Percentiles rank a stretch among this genome's conserved stretches.
Evolutionary conservation across 2,329 filamentous ascomycete species (phyloP).

Genomic region (Microsporum audouinii): DNA sequence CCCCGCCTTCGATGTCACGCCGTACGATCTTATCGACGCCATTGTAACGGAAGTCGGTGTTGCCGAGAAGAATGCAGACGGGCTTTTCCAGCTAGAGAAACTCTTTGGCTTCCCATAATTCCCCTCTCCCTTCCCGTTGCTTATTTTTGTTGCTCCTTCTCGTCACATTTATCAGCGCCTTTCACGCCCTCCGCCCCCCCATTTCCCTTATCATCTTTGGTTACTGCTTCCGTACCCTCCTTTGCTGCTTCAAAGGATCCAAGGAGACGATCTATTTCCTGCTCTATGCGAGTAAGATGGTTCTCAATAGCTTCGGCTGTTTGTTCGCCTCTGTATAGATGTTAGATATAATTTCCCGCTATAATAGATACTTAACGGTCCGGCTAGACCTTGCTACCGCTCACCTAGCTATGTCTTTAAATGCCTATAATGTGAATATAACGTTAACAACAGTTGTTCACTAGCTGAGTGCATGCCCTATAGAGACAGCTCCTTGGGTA

Average conservation of each 20-base stretch:
- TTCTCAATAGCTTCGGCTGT: constrained; percentile 45
- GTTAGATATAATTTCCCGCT: neutral
- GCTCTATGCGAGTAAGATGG: constrained; percentile 44
- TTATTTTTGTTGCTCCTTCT: neutral
- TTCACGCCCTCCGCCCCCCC: constrained; percentile 1
- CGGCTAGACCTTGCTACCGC: neutral
- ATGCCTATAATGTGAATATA: constrained; percentile 17
- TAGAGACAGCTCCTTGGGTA: neutral
- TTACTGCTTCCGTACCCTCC: constrained; percentile 6
- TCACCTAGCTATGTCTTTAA: constrained; percentile 24
- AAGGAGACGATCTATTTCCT: constrained; percentile 37
- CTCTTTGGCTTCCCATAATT: constrained; percentile 8
- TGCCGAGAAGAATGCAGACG: constrained; percentile 61
- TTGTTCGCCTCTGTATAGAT: constrained; percentile 38
- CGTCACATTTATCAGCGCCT: neutral
- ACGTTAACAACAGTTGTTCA: neutral
- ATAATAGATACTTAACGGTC: neutral
- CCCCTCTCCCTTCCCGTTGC: constrained; percentile 1
- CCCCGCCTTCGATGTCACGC: constrained; percentile 91
- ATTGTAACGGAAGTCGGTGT: constrained; percentile 89
- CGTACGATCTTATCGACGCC: constrained; percentile 75
- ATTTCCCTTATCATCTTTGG: constrained; percentile 6
- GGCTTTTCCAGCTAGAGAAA: constrained; percentile 50
- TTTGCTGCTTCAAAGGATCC: constrained; percentile 14
- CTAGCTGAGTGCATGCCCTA: neutral